These are phyloP conservation scores for Suhomyces vadensis DNA, from an alignment of 805 yeast species.

Conservation along the genomic window DNA sequence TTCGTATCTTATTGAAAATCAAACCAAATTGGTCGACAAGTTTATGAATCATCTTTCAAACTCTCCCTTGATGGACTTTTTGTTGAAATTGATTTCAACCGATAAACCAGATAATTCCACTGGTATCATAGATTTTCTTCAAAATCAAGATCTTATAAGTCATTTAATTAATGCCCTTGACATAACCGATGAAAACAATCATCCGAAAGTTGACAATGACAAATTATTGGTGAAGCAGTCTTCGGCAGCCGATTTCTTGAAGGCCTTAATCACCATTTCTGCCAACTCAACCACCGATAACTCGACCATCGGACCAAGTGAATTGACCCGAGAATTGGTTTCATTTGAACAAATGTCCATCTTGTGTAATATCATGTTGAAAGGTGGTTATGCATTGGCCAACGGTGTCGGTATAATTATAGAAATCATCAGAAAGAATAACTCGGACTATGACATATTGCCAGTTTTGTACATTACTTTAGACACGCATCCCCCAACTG, in stretches of 20 bases:
- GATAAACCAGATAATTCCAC: slow-evolving; percentile 50
- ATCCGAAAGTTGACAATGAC: slow-evolving; percentile 17
- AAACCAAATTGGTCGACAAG: slow-evolving; percentile 40
- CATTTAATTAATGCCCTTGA: slow-evolving; percentile 38
- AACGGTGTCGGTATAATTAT: slow-evolving; percentile 50
- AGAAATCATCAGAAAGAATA: slow-evolving; percentile 47
- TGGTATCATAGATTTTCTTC: slow-evolving; percentile 47
- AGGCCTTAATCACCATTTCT: slow-evolving; percentile 47
- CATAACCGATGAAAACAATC: slow-evolving; percentile 13
- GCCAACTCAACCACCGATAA: slow-evolving; percentile 49
- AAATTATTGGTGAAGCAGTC: slow-evolving; percentile 33
- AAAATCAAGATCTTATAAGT: slow-evolving; percentile 38
- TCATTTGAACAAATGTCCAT: slow-evolving; percentile 36
- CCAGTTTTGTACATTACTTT: slow-evolving; percentile 46
- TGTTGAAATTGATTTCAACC: slow-evolving; percentile 44
- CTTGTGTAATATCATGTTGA: slow-evolving; percentile 42
- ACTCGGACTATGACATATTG: slow-evolving; percentile 47
- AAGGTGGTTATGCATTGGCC: slow-evolving; percentile 49
- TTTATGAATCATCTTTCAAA: slow-evolving; percentile 45
- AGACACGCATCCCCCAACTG: slow-evolving; percentile 49
- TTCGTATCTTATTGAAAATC: slow-evolving; percentile 44
- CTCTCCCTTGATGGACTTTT: slow-evolving; percentile 49
- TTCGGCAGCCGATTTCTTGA: slow-evolving; percentile 47
- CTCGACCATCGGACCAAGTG: slow-evolving; percentile 49
- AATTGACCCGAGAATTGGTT: slow-evolving; percentile 46